These are phyloP conservation scores for Umbellularia californica DNA, from an alignment of 164 flowering plant species.

Conservation along the genomic window DNA sequence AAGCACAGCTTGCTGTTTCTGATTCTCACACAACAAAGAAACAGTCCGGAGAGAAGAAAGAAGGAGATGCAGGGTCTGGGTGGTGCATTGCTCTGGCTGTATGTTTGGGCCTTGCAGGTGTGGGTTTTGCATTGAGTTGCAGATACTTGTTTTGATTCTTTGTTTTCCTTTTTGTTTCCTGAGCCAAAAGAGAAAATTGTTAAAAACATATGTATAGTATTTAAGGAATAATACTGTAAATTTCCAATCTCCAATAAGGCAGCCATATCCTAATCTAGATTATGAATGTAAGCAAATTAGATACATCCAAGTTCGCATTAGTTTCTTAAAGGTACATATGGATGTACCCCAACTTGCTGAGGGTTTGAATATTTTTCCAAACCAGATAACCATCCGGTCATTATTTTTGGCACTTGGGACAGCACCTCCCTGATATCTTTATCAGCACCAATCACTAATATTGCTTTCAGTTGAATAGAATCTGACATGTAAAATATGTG, in stretches of 20 bases:
- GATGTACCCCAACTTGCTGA: not conserved
- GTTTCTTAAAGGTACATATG: not conserved
- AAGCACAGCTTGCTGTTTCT: not conserved
- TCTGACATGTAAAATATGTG: not conserved
- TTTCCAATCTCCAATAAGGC: not conserved
- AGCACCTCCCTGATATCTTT: not conserved
- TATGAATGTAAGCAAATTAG: too few relatives aligned
- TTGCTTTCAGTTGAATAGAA: not conserved
- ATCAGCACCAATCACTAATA: not conserved
- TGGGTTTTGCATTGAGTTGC: conserved; percentile 13
- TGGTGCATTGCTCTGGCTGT: conserved; percentile 21
- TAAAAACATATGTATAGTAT: not conserved
- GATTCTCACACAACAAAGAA: not conserved
- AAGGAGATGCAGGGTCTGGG: not conserved
- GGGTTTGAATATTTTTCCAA: not conserved
- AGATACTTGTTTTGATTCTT: conserved; percentile 3
- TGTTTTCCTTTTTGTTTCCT: not conserved
- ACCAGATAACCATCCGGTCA: not conserved
- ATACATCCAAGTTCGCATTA: not conserved
- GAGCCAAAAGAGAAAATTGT: not conserved
- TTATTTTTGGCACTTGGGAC: not conserved
- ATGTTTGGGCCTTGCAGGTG: conserved; percentile 25
- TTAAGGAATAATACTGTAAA: not conserved
- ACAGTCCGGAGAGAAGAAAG: not conserved
- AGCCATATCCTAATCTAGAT: not conserved